Conservation (phyloP, 352 stramenopile genomes). For the Phytopythium cucurbitacearum region DNA sequence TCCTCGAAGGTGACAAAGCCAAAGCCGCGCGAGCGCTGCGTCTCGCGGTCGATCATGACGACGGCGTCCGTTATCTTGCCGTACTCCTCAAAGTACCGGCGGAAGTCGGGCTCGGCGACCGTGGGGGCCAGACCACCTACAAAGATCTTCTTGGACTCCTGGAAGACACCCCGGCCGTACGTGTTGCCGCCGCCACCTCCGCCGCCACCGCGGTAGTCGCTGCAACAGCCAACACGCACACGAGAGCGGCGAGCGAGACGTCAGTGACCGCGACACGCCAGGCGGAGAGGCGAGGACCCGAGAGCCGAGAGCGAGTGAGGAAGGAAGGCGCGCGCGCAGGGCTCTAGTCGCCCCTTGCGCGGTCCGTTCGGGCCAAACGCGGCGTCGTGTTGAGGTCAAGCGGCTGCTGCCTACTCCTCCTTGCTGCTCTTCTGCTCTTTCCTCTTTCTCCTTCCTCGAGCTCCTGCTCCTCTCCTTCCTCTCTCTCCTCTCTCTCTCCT, state of each 20-base stretch:
- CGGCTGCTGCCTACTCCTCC: background rate
- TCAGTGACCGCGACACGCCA: too few species aligned
- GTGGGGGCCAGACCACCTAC: conserved; percentile 85
- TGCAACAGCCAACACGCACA: conserved; percentile 19
- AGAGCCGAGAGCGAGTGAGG: too few species aligned
- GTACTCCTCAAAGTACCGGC: conserved; percentile 90
- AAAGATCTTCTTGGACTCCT: conserved; percentile 92
- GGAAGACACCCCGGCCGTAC: conserved; percentile 21
- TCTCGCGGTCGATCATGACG: conserved; percentile 93
- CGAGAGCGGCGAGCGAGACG: conserved; percentile 18
- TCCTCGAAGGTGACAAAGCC: conserved; percentile 93
- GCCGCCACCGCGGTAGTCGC: conserved; percentile 29
- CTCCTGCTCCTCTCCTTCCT: conserved; percentile 15
- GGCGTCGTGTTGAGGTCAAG: background rate
- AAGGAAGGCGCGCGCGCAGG: too few species aligned
- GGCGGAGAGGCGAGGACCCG: too few species aligned
- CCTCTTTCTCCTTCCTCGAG: conserved; percentile 3
- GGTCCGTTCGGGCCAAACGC: background rate
- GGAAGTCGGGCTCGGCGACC: conserved; percentile 88
- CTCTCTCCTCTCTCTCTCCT: conserved; percentile 18
- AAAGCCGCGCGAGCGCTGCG: conserved; percentile 88
- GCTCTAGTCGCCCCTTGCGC: too few species aligned
- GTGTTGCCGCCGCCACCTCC: conserved; percentile 11
- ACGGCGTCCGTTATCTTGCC: conserved; percentile 89
- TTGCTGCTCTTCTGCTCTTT: conserved; percentile 5